These are phyloP conservation scores for Myrica gale DNA, from an alignment of 306 rosid species.

Conservation along the genomic window DNA sequence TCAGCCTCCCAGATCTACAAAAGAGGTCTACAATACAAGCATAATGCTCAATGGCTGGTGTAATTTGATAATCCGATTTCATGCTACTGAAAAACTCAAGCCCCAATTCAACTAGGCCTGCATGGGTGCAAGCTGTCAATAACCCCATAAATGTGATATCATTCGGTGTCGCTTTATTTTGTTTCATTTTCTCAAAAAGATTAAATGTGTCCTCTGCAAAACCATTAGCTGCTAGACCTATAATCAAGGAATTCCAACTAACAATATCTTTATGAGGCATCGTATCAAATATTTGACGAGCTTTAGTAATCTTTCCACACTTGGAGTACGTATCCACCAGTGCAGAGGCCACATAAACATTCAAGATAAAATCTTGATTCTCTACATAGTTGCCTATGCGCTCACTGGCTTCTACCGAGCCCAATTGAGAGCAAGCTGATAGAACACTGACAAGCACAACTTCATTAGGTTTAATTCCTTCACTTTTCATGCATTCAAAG, in stretches of 20 bases:
- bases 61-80: neutral
- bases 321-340: slow-evolving; percentile 5
- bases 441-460: slow-evolving; percentile 4
- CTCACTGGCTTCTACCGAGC: neutral
- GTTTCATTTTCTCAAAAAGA: neutral
- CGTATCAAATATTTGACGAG: neutral
- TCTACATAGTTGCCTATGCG: neutral
- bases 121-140: slow-evolving; percentile 12
- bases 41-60: slow-evolving; percentile 7
- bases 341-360: slow-evolving; percentile 1
- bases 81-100: neutral
- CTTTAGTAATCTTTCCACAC: slow-evolving; percentile 1
- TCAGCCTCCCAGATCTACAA: slow-evolving; percentile 8
- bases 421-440: slow-evolving; percentile 11
- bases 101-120: slow-evolving; percentile 8
- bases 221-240: slow-evolving; percentile 13
- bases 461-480: neutral
- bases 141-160: slow-evolving; percentile 6
- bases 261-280: slow-evolving; percentile 12
- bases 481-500: neutral
- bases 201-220: neutral
- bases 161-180: neutral
- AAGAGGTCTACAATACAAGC: slow-evolving; percentile 11
- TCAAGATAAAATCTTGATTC: neutral
- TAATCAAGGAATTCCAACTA: slow-evolving; percentile 4